phyloP scores from a whole-genome alignment of 2,329 filamentous ascomycete genomes.

The Stagonosporopsis rhizophila region DNA sequence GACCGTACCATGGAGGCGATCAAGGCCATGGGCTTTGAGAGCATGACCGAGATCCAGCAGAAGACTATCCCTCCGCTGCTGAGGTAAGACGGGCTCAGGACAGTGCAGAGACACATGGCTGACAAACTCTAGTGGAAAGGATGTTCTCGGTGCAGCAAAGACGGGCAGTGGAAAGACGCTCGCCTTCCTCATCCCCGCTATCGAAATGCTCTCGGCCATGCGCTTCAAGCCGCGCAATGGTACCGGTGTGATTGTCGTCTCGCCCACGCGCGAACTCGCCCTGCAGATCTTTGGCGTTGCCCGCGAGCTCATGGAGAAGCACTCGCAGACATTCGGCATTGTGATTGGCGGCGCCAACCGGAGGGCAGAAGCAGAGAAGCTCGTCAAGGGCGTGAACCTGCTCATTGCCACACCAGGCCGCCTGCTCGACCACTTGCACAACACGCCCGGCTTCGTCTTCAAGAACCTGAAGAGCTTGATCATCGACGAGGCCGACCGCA shows the following conservation, averaged over 20 bases:
- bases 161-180: constrained; percentile 96
- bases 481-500: constrained; percentile 96
- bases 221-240: constrained; percentile 94
- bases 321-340: constrained; percentile 95
- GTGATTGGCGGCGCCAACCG: constrained; percentile 95
- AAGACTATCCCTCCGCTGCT: constrained; percentile 86
- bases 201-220: constrained; percentile 90
- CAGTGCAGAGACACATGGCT: background rate
- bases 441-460: constrained; percentile 86
- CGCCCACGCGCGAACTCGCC: constrained; percentile 90
- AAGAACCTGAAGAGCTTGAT: constrained; percentile 92
- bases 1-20: constrained; percentile 90
- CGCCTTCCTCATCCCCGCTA: constrained; percentile 89
- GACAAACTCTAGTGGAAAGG: constrained; percentile 64
- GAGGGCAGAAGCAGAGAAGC: constrained; percentile 90
- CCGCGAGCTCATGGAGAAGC: constrained; percentile 87
- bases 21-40: constrained; percentile 88
- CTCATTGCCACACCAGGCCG: constrained; percentile 93
- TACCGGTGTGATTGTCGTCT: constrained; percentile 84
- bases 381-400: constrained; percentile 91
- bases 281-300: constrained; percentile 97
- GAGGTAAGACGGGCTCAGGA: constrained; percentile 52
- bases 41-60: constrained; percentile 94
- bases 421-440: constrained; percentile 91
- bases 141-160: constrained; percentile 94